Percentiles rank a stretch among this genome's conserved stretches.
These are phyloP conservation scores for Rhizopus sp. DNA, from an alignment of 371 early-diverging fungal genomes.

Conservation along the genomic window DNA sequence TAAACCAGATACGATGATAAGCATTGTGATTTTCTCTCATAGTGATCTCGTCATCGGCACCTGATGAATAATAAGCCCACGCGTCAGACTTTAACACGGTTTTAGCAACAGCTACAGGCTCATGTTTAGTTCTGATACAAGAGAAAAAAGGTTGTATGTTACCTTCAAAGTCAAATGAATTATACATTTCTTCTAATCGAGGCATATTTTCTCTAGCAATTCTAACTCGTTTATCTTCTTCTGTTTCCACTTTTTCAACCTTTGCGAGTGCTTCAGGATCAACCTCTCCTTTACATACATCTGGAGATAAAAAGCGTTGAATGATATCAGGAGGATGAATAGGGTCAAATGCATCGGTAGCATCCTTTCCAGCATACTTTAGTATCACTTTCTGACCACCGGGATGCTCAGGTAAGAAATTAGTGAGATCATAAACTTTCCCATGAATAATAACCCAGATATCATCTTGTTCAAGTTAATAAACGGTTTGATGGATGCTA, in stretches of 20 bases:
- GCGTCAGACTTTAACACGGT: constrained; percentile 62
- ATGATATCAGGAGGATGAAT: constrained; percentile 62
- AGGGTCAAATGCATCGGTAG: constrained; percentile 85
- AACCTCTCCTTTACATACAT: constrained; percentile 54
- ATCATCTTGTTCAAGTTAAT: constrained; percentile 50
- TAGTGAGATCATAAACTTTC: constrained; percentile 83
- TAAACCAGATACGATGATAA: constrained; percentile 76
- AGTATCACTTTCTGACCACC: constrained; percentile 69
- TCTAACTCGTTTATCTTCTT: constrained; percentile 40
- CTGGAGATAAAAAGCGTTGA: constrained; percentile 52
- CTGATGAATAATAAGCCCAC: constrained; percentile 87
- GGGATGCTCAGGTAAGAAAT: constrained; percentile 71
- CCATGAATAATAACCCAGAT: constrained; percentile 86
- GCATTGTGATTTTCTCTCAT: constrained; percentile 78
- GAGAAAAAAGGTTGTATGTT: constrained; percentile 7
- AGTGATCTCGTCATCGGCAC: constrained; percentile 85
- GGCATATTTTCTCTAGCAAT: constrained; percentile 57
- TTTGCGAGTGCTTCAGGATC: constrained; percentile 36
- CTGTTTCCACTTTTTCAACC: constrained; percentile 31
- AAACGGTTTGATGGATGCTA: not conserved
- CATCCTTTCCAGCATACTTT: constrained; percentile 76
- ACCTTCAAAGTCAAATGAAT: constrained; percentile 77
- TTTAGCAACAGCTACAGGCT: constrained; percentile 57
- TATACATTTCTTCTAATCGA: constrained; percentile 62
- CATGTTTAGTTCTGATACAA: not conserved